Evolutionary conservation across 164 flowering plant genomes (phyloP).

Genomic region (Tinospora cordifolia): DNA sequence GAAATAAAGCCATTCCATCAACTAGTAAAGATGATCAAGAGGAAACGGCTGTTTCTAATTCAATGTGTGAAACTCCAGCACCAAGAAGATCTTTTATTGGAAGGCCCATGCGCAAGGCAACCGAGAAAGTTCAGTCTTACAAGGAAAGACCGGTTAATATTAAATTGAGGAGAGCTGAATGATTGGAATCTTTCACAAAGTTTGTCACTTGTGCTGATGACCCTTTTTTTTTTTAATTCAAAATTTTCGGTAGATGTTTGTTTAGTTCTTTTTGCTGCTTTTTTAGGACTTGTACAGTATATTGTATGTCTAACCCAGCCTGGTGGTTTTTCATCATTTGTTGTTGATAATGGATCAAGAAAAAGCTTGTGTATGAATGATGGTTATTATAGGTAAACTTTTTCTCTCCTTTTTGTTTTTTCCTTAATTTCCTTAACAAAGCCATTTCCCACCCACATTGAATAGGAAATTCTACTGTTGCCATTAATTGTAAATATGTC

Average conservation of each 20-base stretch:
- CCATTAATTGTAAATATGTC: too few species aligned
- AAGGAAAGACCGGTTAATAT: constrained; percentile 52
- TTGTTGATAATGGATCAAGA: neutral
- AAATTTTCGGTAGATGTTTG: too few species aligned
- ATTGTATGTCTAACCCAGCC: neutral
- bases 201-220: neutral
- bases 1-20: constrained; percentile 13
- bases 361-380: too few species aligned
- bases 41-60: neutral
- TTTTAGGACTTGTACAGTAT: neutral
- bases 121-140: constrained; percentile 63
- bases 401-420: too few species aligned
- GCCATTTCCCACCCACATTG: too few species aligned
- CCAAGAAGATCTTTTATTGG: constrained; percentile 50
- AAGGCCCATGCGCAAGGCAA: constrained; percentile 63
- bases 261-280: neutral
- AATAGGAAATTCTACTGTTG: too few species aligned
- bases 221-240: neutral
- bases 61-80: constrained; percentile 12
- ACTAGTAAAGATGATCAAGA: constrained; percentile 2
- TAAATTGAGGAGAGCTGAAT: constrained; percentile 53
- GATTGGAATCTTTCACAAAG: constrained; percentile 10
- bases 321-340: neutral
- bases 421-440: too few species aligned
- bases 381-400: too few species aligned